Percentiles rank a stretch among this genome's conserved stretches.
Conservation (phyloP, 176 grass and related monocot species). For the Urochloa ruziziensis region DNA sequence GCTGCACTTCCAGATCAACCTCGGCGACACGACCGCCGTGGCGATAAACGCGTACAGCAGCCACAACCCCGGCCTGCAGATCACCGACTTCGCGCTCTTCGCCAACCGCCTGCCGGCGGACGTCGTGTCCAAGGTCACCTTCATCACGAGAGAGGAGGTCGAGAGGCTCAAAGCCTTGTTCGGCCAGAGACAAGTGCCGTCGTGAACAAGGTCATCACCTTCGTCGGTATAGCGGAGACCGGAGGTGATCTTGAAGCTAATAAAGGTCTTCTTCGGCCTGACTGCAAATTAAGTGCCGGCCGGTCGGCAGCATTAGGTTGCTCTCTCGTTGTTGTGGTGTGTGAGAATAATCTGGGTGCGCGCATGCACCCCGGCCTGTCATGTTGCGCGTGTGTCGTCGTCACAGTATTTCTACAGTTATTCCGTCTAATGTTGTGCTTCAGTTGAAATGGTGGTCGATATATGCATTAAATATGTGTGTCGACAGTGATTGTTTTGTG, state of each 20-base stretch:
- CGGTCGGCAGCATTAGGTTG: too few relatives aligned
- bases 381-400: too few relatives aligned
- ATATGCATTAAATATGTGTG: too few relatives aligned
- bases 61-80: slow-evolving; percentile 51
- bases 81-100: slow-evolving; percentile 42
- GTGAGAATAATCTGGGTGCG: background rate
- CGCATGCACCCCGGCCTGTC: background rate
- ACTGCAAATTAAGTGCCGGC: too few relatives aligned
- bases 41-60: slow-evolving; percentile 42
- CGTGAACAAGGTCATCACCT: too few relatives aligned
- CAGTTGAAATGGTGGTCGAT: too few relatives aligned
- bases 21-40: slow-evolving; percentile 18
- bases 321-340: background rate
- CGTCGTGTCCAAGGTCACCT: slow-evolving; percentile 22
- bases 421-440: too few relatives aligned
- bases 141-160: slow-evolving; percentile 44
- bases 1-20: slow-evolving; percentile 65
- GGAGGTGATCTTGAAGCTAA: too few relatives aligned
- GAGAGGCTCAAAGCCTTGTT: too few relatives aligned
- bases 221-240: too few relatives aligned
- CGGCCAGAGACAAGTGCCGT: background rate
- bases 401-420: background rate
- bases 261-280: too few relatives aligned
- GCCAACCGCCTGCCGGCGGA: slow-evolving; percentile 26
- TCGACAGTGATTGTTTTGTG: too few relatives aligned